Base-by-base conservation (phyloP, 176 grass and related monocot genomes). In the Secale cereale region DNA sequence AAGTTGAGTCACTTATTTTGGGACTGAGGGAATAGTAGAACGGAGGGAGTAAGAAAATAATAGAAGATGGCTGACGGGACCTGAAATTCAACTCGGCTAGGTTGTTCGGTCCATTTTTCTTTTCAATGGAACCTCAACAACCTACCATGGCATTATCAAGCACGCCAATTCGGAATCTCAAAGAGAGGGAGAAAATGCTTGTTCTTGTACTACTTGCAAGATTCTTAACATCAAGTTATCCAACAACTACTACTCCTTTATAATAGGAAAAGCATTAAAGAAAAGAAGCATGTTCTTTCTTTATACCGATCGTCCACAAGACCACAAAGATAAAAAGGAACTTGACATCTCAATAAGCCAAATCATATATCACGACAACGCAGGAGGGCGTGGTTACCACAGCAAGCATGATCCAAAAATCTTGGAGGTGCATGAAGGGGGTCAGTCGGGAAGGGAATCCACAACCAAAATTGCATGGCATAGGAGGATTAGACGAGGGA, bases 281-380 rank as follows among this genome's bases (percentile, higher is more conserved):
- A 30, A 20, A 71, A 41, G 72, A 75, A 75, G 16, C 43, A 31
- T 76, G 54, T 76, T 54, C 45, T 22, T 50, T 50, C 15, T 50
- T 74, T 50, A 4, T 50, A 50, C 12, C 61, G 41, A 19, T 22
- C 8, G 8, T 43, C 23, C 29, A 70, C 30, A 60, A 41, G 15
- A 26, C 7, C 54, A 72, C 28, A 68, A 68, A 68, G 73, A 52
- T 27, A 90, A 90, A 17, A 74, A 57, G 88, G 82, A 50, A n/a
- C 20, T 22, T 17, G 66, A 65, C 65, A 59, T 83, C 65, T 66
- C 65, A 57, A 66, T 59, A 85, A 28, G 61, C 30, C 15, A 66
- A 20, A 85, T 66, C 61, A n/a, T 61, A 56, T 56, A 68, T 68
- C 73, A 57, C 20, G 43, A 61, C 22, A 26, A 19, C 41, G 43